A percentile compares a stretch with the other conserved stretches of the same genome.
Evolutionary conservation across 805 yeast species (phyloP).

Genomic region (Saccharomycopsis guyanensis): DNA sequence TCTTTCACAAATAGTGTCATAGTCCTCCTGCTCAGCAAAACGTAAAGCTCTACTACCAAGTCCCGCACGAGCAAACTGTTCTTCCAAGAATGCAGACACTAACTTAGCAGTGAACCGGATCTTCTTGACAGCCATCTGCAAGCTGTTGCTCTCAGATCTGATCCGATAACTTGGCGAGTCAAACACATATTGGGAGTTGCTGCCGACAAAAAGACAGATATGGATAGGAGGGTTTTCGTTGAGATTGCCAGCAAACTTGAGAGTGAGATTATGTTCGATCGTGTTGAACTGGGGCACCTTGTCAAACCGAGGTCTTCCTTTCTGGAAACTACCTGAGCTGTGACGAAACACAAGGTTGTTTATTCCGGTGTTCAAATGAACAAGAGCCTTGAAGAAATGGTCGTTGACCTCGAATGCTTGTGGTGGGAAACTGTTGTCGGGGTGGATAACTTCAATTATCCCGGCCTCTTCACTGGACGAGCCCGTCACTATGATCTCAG

Average conservation of each 20-base stretch:
- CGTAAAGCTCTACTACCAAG: slow-evolving; percentile 71
- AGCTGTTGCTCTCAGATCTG: slow-evolving; percentile 48
- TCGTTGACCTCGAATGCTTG: slow-evolving; percentile 59
- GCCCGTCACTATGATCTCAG: slow-evolving; percentile 44
- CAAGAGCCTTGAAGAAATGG: slow-evolving; percentile 68
- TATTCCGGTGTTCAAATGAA: slow-evolving; percentile 59
- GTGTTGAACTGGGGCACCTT: slow-evolving; percentile 3
- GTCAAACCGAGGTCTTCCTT: slow-evolving; percentile 27
- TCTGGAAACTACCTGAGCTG: slow-evolving; percentile 29
- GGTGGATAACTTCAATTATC: slow-evolving; percentile 36
- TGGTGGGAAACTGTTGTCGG: slow-evolving; percentile 44
- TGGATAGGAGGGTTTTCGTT: slow-evolving; percentile 72
- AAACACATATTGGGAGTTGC: slow-evolving; percentile 60
- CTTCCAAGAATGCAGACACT: slow-evolving; percentile 86
- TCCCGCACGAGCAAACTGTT: slow-evolving; percentile 72
- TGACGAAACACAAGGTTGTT: slow-evolving; percentile 50
- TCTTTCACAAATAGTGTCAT: slow-evolving; percentile 44
- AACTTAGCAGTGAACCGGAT: slow-evolving; percentile 74
- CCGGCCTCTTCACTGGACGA: slow-evolving; percentile 29
- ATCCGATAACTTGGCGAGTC: slow-evolving; percentile 55
- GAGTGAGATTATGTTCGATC: slow-evolving; percentile 24
- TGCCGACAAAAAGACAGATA: slow-evolving; percentile 64
- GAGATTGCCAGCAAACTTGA: slow-evolving; percentile 32
- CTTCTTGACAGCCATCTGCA: slow-evolving; percentile 65
- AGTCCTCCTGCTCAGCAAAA: slow-evolving; percentile 56